Conservation (phyloP, 495 filamentous ascomycete genomes). For the Mytilinidion resinicola region DNA sequence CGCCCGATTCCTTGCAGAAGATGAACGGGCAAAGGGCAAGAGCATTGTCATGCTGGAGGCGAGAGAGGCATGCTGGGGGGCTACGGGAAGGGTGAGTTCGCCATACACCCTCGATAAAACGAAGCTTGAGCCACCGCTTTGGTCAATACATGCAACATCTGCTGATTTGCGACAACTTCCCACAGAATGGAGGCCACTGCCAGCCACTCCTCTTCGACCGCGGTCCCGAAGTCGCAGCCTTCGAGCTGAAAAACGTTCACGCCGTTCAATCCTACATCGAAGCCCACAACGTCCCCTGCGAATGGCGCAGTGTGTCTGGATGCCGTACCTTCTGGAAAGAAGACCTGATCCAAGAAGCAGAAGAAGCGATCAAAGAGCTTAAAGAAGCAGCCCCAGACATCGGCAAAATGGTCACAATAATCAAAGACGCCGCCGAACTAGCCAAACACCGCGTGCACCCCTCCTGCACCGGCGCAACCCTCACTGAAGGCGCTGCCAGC, state of each 20-base stretch:
- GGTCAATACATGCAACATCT: neutral
- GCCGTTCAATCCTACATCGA: conserved; percentile 48
- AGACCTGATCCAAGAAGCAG: conserved; percentile 42
- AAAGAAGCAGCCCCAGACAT: conserved; percentile 48
- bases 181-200: conserved; percentile 68
- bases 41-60: conserved; percentile 71
- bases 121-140: neutral
- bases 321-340: conserved; percentile 50
- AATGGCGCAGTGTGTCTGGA: conserved; percentile 48
- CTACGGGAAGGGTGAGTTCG: conserved; percentile 60
- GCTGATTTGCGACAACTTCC: neutral
- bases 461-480: conserved; percentile 38
- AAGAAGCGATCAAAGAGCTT: conserved; percentile 40
- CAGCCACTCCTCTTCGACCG: conserved; percentile 54
- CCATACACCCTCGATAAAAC: neutral
- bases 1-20: conserved; percentile 54
- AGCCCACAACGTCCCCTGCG: conserved; percentile 52
- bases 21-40: conserved; percentile 32
- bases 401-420: conserved; percentile 31
- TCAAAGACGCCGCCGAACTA: conserved; percentile 31
- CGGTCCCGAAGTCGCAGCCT: conserved; percentile 48
- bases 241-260: conserved; percentile 57
- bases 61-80: conserved; percentile 70
- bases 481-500: conserved; percentile 43
- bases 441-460: conserved; percentile 36